These are phyloP conservation scores for Neurospora sublineolata DNA, from an alignment of 495 filamentous ascomycete genomes.

Conservation along the genomic window DNA sequence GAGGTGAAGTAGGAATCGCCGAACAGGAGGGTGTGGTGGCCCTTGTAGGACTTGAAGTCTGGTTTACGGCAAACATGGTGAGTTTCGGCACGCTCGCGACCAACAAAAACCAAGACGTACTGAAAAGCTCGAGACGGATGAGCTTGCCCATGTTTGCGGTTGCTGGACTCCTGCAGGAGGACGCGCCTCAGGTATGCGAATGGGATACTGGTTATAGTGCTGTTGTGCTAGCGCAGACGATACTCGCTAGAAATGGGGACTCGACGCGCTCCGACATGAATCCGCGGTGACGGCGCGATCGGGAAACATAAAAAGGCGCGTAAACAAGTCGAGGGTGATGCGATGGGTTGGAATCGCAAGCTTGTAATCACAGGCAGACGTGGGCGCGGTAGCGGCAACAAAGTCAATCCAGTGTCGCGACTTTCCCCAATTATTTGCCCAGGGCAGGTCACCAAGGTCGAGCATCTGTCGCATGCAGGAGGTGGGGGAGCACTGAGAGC, in stretches of 20 bases:
- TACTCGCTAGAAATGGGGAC: neutral
- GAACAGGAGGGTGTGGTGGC: constrained; percentile 82
- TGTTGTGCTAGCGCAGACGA: neutral
- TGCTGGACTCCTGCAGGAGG: constrained; percentile 8
- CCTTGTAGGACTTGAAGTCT: constrained; percentile 99
- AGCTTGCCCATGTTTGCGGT: constrained; percentile 59
- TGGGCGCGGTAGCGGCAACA: neutral
- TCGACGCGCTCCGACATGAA: constrained; percentile 7
- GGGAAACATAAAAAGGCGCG: constrained; percentile 10
- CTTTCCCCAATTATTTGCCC: constrained; percentile 4
- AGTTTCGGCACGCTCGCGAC: constrained; percentile 1
- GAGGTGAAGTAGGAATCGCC: constrained; percentile 99
- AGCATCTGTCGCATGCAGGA: neutral
- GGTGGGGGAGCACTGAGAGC: constrained; percentile 1
- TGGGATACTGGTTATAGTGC: neutral
- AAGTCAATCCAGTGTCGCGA: neutral
- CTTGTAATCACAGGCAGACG: neutral
- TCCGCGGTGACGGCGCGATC: constrained; percentile 1
- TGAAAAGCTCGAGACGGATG: constrained; percentile 86
- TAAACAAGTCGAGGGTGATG: neutral
- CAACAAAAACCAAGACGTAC: constrained; percentile 38
- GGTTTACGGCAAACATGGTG: constrained; percentile 1
- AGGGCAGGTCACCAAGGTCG: neutral
- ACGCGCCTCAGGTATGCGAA: constrained; percentile 1
- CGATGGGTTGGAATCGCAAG: neutral